Base-by-base conservation (phyloP, 2,329 filamentous ascomycete species). In the Ophiostoma tasmaniense region DNA sequence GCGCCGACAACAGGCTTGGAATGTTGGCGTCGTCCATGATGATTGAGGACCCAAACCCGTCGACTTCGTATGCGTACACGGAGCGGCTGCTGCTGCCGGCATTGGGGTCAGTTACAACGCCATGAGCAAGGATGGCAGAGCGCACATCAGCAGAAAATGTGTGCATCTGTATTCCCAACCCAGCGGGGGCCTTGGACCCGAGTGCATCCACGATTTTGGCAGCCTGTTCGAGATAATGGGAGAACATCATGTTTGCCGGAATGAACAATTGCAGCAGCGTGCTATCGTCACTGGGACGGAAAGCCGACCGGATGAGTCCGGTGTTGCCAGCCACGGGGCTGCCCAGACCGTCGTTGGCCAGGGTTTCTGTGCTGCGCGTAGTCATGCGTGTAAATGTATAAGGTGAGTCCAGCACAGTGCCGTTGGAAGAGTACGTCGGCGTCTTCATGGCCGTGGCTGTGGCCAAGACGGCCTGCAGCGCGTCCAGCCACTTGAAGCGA, bases 221-320 rank as follows among this genome's bases (percentile, higher is more conserved):
- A 74, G 83, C 77, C 0, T 81, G 79, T 13, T 79, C 79, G 2
- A 93, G 82, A 73, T 87, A 90, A 28, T 84, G 80, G 39, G 88
- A 82, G 73, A 92, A 88, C 89, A 92, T 91, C 89, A 92, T 92
- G 77, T 97, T 98, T 39, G 90, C 89, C 0, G 94, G 94, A 74
- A 97, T 91, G 74, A 96, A 88, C 77, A 93, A 94, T 76, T 94
- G 92, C 71, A 92, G 89, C 52, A 91, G 90, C 0, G 90, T 92
- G 17, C 92, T 87, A 77, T 97, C 94, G 77, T 98, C 94, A 70
- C 90, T 94, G 0, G 93, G 94, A 0, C 94, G 86, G 81, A 97
- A 97, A 37, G 93, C 92, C 73, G 90, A 93, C 68, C 94, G 87
- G 59, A 97, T 85, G 66, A 97, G 84, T 0, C 92, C 92, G 1